Evolutionary conservation across 2,329 filamentous ascomycete species (phyloP), one percentile per base, ranked within the genome.

Genomic region (Botrytis porri): DNA sequence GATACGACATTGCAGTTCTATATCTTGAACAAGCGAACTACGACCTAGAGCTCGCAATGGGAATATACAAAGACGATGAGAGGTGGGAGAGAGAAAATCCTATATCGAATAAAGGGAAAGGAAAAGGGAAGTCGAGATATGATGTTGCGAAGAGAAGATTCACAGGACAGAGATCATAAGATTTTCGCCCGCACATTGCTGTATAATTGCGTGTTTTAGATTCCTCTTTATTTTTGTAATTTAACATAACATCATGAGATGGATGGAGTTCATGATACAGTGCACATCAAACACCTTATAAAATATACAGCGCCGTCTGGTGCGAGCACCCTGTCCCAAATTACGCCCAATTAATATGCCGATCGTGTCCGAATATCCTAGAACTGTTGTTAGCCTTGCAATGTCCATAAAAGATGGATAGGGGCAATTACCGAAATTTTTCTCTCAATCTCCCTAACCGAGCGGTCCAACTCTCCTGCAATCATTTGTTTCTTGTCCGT

Each of bases 401-500:
- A 70, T 64, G 60, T 43, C 20, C 54, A 7, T 66, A 54, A 32
- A 60, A 45, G 32, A 37, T 20, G 20, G 43, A 9, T 39, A 57
- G 37, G 18, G 60, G 43, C 60, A 83, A 85, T 81, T 82, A 88
- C 86, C 77, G 93, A 94, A 80, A 99, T 95, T 84, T 98, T 98
- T 80, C 96, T 90, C 86, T 99, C 97, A 80, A 99, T 96, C 83
- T 98, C 93, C 78, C 94, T 85, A 72, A 98, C 90, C 60, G 93
- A 95, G 73, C 96, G 90, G 83, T 98, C 96, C 77, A 98, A 83
- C 83, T 98, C 95, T 69, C 88, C 94, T 3, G 95, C 95, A 84
- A 99, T 97, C 89, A 95, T 94, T 83, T 94, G 90, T 86, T 98
- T 97, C 85, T 93, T 95, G 79, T 98, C 95, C 77, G 91, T 92